Conservation (phyloP, 176 grass and related monocot genomes). For the Rhynchospora pubera region DNA sequence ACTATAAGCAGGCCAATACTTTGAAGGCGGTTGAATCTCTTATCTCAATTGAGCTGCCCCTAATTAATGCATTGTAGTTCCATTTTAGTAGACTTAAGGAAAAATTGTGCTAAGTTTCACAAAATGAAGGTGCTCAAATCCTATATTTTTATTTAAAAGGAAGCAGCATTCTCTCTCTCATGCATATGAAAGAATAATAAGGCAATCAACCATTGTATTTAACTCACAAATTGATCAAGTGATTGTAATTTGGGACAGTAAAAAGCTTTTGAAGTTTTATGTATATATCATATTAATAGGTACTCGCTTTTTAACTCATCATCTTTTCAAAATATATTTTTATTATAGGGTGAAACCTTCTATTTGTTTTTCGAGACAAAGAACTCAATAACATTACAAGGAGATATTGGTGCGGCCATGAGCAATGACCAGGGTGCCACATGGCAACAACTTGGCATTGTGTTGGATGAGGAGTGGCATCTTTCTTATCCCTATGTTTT, state of each 20-base stretch:
- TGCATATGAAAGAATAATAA: neutral
- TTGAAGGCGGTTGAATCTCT: neutral
- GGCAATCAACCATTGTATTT: neutral
- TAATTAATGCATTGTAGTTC: neutral
- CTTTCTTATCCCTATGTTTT: slow-evolving; percentile 89
- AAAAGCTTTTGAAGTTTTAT: neutral
- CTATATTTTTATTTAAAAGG: neutral
- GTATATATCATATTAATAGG: neutral
- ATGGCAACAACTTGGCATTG: slow-evolving; percentile 68
- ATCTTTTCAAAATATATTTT: neutral
- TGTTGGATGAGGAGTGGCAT: slow-evolving; percentile 87
- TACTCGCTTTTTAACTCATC: neutral
- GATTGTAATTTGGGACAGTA: neutral
- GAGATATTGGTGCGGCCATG: slow-evolving; percentile 78
- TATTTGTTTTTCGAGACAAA: slow-evolving; percentile 96
- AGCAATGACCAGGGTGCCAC: slow-evolving; percentile 70
- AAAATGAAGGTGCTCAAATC: neutral
- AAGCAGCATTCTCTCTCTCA: neutral
- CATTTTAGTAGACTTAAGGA: neutral
- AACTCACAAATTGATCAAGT: neutral
- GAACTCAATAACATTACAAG: slow-evolving; percentile 52
- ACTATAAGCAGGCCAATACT: neutral
- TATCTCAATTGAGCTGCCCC: neutral
- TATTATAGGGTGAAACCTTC: slow-evolving; percentile 42
- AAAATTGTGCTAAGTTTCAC: neutral